Conservation (phyloP, 2,329 filamentous ascomycete species). For the Coleophoma cylindrospora region DNA sequence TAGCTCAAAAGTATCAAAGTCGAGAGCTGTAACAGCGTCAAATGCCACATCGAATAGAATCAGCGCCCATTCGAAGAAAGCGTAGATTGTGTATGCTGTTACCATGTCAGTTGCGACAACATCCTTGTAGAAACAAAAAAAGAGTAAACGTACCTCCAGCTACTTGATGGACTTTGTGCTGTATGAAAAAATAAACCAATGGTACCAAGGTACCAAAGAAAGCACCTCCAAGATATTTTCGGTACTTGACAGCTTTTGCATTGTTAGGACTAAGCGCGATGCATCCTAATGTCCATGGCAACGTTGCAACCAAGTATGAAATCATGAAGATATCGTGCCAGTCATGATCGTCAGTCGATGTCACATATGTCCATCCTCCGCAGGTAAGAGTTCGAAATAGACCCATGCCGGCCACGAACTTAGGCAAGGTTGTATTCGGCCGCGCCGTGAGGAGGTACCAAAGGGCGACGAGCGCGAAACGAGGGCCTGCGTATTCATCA, state of each 20-base stretch:
- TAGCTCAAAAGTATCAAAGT: conserved; percentile 87
- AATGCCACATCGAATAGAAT: conserved; percentile 95
- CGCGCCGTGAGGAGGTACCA: conserved; percentile 87
- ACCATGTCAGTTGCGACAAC: conserved; percentile 17
- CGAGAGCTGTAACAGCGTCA: conserved; percentile 87
- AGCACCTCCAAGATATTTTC: conserved; percentile 74
- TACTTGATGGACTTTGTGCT: conserved; percentile 94
- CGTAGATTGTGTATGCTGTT: conserved; percentile 90
- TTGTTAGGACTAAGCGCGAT: conserved; percentile 84
- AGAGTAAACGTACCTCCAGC: conserved; percentile 65
- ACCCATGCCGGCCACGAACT: conserved; percentile 74
- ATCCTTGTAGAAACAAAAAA: not conserved
- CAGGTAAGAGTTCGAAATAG: conserved; percentile 88
- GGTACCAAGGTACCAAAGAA: conserved; percentile 93
- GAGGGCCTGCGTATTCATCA: conserved; percentile 57
- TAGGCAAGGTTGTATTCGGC: conserved; percentile 70
- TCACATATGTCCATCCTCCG: conserved; percentile 97
- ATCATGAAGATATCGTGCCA: conserved; percentile 99
- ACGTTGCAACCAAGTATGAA: conserved; percentile 86
- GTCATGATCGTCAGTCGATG: conserved; percentile 95
- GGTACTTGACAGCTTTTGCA: conserved; percentile 75
- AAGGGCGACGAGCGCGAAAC: conserved; percentile 83
- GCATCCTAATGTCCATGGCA: conserved; percentile 94
- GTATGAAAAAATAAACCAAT: conserved; percentile 94
- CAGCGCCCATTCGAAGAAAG: conserved; percentile 96